A percentile compares a stretch with the other conserved stretches of the same genome.
These are phyloP conservation scores for Trichoderma sp. DNA, from an alignment of 2,329 filamentous ascomycete genomes.

Conservation along the genomic window DNA sequence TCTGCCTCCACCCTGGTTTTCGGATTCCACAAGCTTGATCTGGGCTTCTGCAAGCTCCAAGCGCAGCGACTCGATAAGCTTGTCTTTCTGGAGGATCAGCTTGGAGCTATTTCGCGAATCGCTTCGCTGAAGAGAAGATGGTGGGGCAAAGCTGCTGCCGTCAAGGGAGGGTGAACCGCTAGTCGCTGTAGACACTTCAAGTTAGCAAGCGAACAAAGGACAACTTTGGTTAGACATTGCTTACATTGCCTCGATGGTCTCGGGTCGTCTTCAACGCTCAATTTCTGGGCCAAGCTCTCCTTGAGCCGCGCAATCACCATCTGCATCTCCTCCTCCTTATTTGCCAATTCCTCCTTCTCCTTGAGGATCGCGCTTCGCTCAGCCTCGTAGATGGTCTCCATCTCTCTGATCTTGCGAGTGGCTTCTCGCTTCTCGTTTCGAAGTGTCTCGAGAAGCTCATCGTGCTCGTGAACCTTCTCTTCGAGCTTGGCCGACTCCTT, in stretches of 20 bases:
- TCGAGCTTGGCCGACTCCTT: constrained; percentile 85
- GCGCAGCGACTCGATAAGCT: constrained; percentile 88
- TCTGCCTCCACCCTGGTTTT: constrained; percentile 87
- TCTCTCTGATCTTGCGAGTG: constrained; percentile 81
- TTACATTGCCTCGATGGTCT: constrained; percentile 62
- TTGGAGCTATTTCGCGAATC: constrained; percentile 89
- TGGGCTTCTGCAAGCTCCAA: constrained; percentile 93
- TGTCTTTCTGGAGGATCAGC: constrained; percentile 91
- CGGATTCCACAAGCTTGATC: constrained; percentile 91
- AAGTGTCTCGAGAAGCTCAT: constrained; percentile 79
- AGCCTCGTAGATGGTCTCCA: constrained; percentile 90
- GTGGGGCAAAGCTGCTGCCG: constrained; percentile 80
- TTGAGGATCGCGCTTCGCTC: constrained; percentile 85
- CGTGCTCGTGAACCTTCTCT: constrained; percentile 83
- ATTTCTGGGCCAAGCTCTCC: constrained; percentile 80
- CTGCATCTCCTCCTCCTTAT: constrained; percentile 88
- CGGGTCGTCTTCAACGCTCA: constrained; percentile 58
- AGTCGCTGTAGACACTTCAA: constrained; percentile 38
- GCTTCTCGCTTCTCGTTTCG: constrained; percentile 85
- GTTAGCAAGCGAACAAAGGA: constrained; percentile 32
- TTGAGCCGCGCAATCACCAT: constrained; percentile 88
- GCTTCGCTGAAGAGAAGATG: constrained; percentile 81
- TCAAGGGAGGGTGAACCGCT: constrained; percentile 72
- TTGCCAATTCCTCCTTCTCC: constrained; percentile 86
- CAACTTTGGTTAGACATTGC: constrained; percentile 31